Percentiles rank a stretch among this genome's conserved stretches.
These are phyloP conservation scores for Sorghum bicolor DNA, from an alignment of 176 grass and related monocot species.

Conservation along the genomic window Sorghum_bicolor_NCBIv3 NC_012879.2:6481001-6481500, in stretches of 20 bases:
- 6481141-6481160: slow-evolving; percentile 34
- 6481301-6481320: neutral
- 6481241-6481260: neutral
- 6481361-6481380: slow-evolving; percentile 58
- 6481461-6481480: slow-evolving; percentile 74
- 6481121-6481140: neutral
- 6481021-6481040: slow-evolving; percentile 20
- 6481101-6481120: slow-evolving; percentile 1
- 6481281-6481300: neutral
- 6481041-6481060: slow-evolving; percentile 20
- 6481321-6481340: slow-evolving; percentile 42
- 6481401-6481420: neutral
- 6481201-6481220: neutral
- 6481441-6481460: slow-evolving; percentile 27
- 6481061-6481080: slow-evolving; percentile 12
- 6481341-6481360: slow-evolving; percentile 40
- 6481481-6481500: slow-evolving; percentile 64
- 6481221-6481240: neutral
- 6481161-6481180: neutral
- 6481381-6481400: slow-evolving; percentile 10
- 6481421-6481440: neutral
- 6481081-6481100: slow-evolving; percentile 15
- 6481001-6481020: slow-evolving; percentile 12
- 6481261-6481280: neutral
- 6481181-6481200: neutral